Base-by-base conservation (phyloP, 176 grass and related monocot genomes). In the Cenchrus purpureus region DNA sequence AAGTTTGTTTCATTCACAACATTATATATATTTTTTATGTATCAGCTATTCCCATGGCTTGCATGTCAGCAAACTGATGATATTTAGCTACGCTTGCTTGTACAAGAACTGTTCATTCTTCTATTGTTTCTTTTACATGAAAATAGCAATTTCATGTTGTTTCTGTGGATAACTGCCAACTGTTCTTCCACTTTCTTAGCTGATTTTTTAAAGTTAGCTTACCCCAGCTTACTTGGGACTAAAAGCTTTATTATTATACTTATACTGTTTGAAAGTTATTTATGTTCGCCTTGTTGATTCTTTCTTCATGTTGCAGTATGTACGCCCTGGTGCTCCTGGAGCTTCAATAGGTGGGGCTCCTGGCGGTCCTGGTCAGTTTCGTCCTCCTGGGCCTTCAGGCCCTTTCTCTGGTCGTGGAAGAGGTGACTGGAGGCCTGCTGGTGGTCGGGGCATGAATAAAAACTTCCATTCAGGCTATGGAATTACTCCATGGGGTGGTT, bases 361-460 rank as follows among this genome's bases (percentile, higher is more conserved):
- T 84, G 81, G 87, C 64, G 72, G 80, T 83, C 78, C 84, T 65
- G 86, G 90, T 78, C 89, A 95, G 46, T 83, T 87, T 72, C 93
- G 94, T 53, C 91, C 93, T 86, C 79, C 91, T 82, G 79, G 91
- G n/a, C 86, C 88, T 45, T 71, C 60, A 1, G 97, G 90, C 7
- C 73, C 91, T 49, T 89, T 91, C 72, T 58, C 91, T 88, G 90
- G 90, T 76, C 89, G 94, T 89, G 93, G 97, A 80, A 87, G 94
- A 89, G 90, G 91, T 84, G 97, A 99, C 34, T 99, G 97, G 97
- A 89, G 97, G 67, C 91, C 97, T 84, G 81, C 74, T 83, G 71
- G 48, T 65, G 88, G 90, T 88, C 92, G 97, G 87, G 91, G 88
- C 77, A 89, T 92, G 59, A 87, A 87, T 86, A 95, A 90, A 81